Percentiles rank a stretch among this genome's conserved stretches.
These are phyloP conservation scores for Mortierella antarctica DNA, from an alignment of 192 early-diverging fungal genomes.

Conservation along the genomic window DNA sequence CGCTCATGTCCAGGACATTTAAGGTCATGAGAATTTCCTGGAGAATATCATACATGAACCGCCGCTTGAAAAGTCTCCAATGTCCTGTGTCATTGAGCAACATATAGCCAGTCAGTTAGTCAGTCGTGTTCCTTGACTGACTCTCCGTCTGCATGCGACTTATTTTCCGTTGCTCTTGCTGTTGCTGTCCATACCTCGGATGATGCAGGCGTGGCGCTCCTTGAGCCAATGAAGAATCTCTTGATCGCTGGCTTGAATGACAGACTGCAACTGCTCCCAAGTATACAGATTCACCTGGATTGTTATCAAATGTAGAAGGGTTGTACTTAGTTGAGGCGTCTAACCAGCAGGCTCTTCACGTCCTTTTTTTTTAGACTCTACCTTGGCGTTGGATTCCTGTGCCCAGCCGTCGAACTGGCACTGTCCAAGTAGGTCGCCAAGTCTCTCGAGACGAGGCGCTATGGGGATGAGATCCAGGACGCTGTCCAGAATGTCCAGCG, in stretches of 20 bases:
- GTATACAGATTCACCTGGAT: constrained; percentile 47
- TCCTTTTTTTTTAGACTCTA: neutral
- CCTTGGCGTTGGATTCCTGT: constrained; percentile 35
- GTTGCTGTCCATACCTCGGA: constrained; percentile 24
- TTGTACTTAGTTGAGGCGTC: neutral
- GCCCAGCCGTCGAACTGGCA: constrained; percentile 55
- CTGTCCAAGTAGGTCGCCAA: constrained; percentile 42
- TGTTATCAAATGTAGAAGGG: neutral
- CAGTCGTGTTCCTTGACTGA: no score
- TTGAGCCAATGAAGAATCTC: constrained; percentile 56
- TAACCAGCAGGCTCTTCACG: neutral
- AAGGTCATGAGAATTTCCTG: constrained; percentile 33
- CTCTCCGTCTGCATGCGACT: no score
- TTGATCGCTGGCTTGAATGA: constrained; percentile 61
- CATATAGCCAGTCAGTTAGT: neutral
- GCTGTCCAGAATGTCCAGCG: constrained; percentile 53
- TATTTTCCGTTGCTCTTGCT: constrained; percentile 12
- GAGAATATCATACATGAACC: constrained; percentile 49
- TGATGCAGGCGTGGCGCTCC: constrained; percentile 48
- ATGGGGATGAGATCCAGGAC: constrained; percentile 58
- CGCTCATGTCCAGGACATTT: constrained; percentile 22
- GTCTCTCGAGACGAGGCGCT: constrained; percentile 53
- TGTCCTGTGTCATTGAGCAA: constrained; percentile 10
- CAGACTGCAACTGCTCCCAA: constrained; percentile 44
- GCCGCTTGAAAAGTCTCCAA: constrained; percentile 36